Evolutionary conservation across 2,329 filamentous ascomycete species (phyloP), one percentile per base, ranked within the genome.

Genomic region (Cordyceps tenuipes): DNA sequence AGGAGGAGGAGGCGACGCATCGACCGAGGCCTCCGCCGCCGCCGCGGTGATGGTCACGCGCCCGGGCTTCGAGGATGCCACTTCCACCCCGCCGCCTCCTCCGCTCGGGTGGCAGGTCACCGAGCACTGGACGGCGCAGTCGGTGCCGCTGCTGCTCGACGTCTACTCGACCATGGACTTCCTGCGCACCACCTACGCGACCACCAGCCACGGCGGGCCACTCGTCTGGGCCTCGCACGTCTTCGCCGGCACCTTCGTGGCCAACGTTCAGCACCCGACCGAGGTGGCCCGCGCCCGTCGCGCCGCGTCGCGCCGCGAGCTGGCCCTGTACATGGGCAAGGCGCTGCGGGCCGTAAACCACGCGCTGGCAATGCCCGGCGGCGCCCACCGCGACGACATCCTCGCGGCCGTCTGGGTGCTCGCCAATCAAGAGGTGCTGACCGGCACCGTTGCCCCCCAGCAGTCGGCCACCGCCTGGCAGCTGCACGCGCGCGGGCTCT

Each of bases 381-480:
- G 71, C 6, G 63, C 68, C 5, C 36, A 68, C 46, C 62, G 74
- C 59, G 67, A 73, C 23, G 71, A 76, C 58, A 68, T 75, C 21
- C 69, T 76, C 17, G 71, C 71, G 17, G 73, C 74, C 3, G 71
- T 76, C 3, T 76, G 74, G 74, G 68, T 76, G 39, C 64, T 76
- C 21, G 63, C 72, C 46, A 75, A 73, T 61, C 75, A 76, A 51
- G 74, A 76, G 68, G 74, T 73, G 43, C 67, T 76, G 12, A 67
- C 75, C 55, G 74, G 74, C n/a, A 73, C 73, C 1, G 62, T 76
- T 9, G 63, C 63, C 26, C 64, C 64, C 2, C 57, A 60, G 23
- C 64, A 68, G 23, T 61, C 64, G 1, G 44, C 65, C 39, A 72
- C 68, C 39, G 68, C 73, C 2, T 76, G 74, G 74, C 68, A 73